Evolutionary conservation across 2,329 filamentous ascomycete genomes (phyloP), one percentile per base, ranked within the genome.

Genomic region (Hymenoscyphus scutula): DNA sequence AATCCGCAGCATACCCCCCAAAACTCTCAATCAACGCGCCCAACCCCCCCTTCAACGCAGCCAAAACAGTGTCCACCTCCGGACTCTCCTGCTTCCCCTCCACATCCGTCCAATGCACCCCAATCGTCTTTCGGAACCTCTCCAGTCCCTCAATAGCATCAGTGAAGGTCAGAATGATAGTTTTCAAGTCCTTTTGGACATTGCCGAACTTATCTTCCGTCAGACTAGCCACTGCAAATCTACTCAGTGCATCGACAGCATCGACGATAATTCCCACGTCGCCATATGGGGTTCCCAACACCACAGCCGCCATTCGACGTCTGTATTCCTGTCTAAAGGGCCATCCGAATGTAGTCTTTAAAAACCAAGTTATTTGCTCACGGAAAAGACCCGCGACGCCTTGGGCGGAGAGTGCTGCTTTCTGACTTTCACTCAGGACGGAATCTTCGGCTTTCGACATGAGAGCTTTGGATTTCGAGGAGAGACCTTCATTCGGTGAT

Each of bases 121-220:
- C 81, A 53, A 89, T 77, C 2, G 71, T 76, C 7, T 75, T 74
- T 67, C 86, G 81, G 72, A 96, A 92, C 1, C 74, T 77, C 70
- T 96, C 89, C 3, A 97, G 78, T 67, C 86, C 86, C 60, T 79
- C 82, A 61, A 92, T 87, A 0, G 90, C 86, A 0, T 75, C 69
- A 0, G 91, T 93, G 64, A 96, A 84, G 1, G 86, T 85, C 55
- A 89, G 84, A 58, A 97, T 85, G 62, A 96, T 88, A 56, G 77
- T 78, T 0, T 90, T 85, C 1, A 98, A 86, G 67, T 95, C 90
- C 53, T 87, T 82, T 68, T 96, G 89, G n/a, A 96, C 94, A 69
- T 91, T 90, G 15, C 94, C 94, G 72, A 87, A 95, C 55, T 83
- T 83, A 74, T 98, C 94, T 75, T 98, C 93, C 3, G 80, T 79